phyloP scores from a whole-genome alignment of 805 yeast genomes.

The Wickerhamiella sergipiensis region DNA sequence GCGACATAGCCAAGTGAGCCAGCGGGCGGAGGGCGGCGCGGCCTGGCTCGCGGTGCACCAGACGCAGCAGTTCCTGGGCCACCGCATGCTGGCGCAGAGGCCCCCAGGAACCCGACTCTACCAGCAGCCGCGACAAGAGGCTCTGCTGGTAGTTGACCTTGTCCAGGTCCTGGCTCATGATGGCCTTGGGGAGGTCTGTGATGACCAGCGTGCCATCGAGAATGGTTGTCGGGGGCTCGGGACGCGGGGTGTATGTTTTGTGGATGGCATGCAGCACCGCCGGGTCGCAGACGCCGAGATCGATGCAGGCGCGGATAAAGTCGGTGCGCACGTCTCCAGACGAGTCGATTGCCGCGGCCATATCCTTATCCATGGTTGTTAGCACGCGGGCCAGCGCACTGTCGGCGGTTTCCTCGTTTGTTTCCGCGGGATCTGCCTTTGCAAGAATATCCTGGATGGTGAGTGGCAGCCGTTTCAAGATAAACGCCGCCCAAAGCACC shows the following conservation, averaged over 20 bases:
- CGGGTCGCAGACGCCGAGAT: conserved; percentile 16
- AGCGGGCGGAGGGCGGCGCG: conserved; percentile 3
- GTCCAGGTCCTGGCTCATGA: background rate
- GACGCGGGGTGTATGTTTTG: conserved; percentile 9
- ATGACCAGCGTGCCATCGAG: conserved; percentile 1
- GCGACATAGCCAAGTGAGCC: conserved; percentile 31
- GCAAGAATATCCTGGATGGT: conserved; percentile 26
- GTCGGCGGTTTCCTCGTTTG: conserved; percentile 25
- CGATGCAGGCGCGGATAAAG: conserved; percentile 13
- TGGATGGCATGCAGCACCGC: conserved; percentile 16
- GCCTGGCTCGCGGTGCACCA: conserved; percentile 3
- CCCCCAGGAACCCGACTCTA: background rate
- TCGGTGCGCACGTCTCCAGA: conserved; percentile 7
- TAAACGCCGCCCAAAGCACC: conserved; percentile 34
- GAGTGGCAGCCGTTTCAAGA: conserved; percentile 35
- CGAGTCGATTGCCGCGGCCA: conserved; percentile 13
- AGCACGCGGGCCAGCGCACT: conserved; percentile 19
- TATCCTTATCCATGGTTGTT: conserved; percentile 18
- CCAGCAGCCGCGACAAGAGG: background rate
- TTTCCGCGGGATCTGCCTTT: conserved; percentile 18
- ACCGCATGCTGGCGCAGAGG: conserved; percentile 9
- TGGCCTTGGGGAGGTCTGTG: background rate
- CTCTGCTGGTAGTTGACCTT: background rate
- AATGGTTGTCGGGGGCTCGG: conserved; percentile 2
- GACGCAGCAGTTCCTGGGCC: conserved; percentile 4